These are phyloP conservation scores for Neofusicoccum laricinum DNA, from an alignment of 2,329 filamentous ascomycete species.

Conservation along the genomic window DNA sequence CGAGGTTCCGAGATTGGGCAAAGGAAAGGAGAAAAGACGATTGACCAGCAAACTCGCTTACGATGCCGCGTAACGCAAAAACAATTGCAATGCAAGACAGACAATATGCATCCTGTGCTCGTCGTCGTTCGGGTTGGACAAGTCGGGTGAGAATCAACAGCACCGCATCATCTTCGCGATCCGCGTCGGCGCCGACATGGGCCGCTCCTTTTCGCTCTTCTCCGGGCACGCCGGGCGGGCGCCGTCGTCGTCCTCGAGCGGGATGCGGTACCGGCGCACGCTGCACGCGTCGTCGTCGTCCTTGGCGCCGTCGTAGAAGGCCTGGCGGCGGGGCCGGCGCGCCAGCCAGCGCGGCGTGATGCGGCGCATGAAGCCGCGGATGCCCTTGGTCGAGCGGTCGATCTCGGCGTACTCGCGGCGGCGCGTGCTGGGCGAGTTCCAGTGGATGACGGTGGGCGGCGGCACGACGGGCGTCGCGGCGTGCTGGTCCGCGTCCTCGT, in stretches of 20 bases:
- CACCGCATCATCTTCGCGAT: background rate
- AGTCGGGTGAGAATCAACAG: background rate
- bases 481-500: background rate
- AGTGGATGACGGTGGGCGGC: conserved; percentile 34
- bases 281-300: conserved; percentile 30
- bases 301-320: conserved; percentile 31
- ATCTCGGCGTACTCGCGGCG: conserved; percentile 36
- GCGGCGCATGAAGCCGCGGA: conserved; percentile 31
- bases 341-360: conserved; percentile 34
- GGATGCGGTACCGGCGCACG: conserved; percentile 36
- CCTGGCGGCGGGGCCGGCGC: conserved; percentile 23
- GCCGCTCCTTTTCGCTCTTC: background rate
- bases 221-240: background rate
- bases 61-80: too few species aligned
- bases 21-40: background rate
- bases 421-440: conserved; percentile 36
- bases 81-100: too few species aligned
- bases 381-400: conserved; percentile 35
- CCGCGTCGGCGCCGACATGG: background rate
- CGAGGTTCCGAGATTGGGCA: background rate
- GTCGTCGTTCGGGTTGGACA: background rate
- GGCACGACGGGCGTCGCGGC: conserved; percentile 7
- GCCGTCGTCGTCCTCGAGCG: conserved; percentile 25
- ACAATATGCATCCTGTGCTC: background rate
- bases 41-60: background rate